Percentiles rank a stretch among this genome's conserved stretches.
Evolutionary conservation across 75 land plant genomes (phyloP).

Genomic region (Cupressus sempervirens): DNA sequence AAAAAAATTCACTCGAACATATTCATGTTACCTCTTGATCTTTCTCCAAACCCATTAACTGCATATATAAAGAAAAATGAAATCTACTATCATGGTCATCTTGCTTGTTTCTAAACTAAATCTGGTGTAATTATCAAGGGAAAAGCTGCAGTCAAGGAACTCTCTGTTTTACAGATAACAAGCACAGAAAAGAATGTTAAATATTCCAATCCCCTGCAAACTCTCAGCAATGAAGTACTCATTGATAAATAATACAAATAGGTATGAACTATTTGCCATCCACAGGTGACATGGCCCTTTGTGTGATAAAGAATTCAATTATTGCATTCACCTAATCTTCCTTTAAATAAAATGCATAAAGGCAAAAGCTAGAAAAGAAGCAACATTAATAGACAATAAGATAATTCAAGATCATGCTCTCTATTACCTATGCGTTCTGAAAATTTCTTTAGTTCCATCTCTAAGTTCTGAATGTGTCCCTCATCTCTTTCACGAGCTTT

Average conservation of each 20-base stretch:
- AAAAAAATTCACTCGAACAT: neutral
- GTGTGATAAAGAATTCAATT: neutral
- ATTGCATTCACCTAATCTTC: neutral
- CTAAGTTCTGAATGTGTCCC: neutral
- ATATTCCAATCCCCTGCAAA: neutral
- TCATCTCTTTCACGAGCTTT: neutral
- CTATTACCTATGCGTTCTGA: neutral
- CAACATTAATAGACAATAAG: neutral
- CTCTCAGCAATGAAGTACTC: neutral
- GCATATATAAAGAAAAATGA: too few species aligned
- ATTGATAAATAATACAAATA: neutral
- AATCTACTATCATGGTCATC: too few species aligned
- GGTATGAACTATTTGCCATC: neutral
- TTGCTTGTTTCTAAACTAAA: too few species aligned
- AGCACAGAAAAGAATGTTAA: neutral
- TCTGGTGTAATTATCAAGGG: too few species aligned
- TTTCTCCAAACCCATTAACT: too few species aligned
- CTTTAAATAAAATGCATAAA: neutral
- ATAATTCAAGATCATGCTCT: neutral
- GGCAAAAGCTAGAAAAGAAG: neutral
- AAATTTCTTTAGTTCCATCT: slow-evolving; percentile 4
- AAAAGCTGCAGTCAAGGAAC: too few species aligned
- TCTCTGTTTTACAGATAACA: neutral
- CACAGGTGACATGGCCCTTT: neutral
- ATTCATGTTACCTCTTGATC: neutral